Conservation (phyloP, 2,329 filamentous ascomycete species). For the Dendryphion nanum region DNA sequence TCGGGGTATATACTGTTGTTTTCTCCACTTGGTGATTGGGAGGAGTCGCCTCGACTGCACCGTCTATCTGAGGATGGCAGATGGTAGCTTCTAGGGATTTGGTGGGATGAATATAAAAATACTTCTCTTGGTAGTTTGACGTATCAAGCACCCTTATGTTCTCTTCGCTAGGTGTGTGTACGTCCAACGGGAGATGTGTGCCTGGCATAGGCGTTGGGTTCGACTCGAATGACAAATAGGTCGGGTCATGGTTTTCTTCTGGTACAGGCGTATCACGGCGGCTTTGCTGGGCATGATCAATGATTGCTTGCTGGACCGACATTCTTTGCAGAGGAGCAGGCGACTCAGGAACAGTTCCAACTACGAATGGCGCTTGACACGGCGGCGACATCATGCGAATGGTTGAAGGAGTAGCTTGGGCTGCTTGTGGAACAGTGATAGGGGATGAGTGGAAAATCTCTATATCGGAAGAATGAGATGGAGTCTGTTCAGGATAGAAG, state of each 20-base stretch:
- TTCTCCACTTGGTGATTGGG: no score
- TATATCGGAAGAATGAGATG: conserved; percentile 14
- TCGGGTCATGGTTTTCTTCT: background rate
- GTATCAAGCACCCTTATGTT: no score
- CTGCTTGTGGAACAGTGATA: conserved; percentile 21
- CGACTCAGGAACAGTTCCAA: conserved; percentile 25
- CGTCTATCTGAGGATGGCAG: no score
- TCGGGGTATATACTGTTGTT: no score
- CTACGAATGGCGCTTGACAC: conserved; percentile 8
- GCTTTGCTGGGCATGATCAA: conserved; percentile 1
- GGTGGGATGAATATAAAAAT: background rate
- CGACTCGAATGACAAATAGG: no score
- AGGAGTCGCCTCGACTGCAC: no score
- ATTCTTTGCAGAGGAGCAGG: conserved; percentile 26
- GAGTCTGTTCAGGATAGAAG: conserved; percentile 18
- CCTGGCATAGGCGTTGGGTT: no score
- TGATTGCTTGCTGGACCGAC: conserved; percentile 15
- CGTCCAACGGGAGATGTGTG: background rate
- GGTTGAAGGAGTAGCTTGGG: conserved; percentile 5
- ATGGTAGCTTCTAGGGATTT: background rate
- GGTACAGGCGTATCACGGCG: background rate
- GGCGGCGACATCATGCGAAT: conserved; percentile 1
- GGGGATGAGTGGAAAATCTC: conserved; percentile 27
- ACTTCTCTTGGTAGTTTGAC: background rate
- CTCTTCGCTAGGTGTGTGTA: background rate